Evolutionary conservation across 1,284 basidiomycete genomes (phyloP), one percentile per base, ranked within the genome.

Genomic region (Melampsora larici-populina): DNA sequence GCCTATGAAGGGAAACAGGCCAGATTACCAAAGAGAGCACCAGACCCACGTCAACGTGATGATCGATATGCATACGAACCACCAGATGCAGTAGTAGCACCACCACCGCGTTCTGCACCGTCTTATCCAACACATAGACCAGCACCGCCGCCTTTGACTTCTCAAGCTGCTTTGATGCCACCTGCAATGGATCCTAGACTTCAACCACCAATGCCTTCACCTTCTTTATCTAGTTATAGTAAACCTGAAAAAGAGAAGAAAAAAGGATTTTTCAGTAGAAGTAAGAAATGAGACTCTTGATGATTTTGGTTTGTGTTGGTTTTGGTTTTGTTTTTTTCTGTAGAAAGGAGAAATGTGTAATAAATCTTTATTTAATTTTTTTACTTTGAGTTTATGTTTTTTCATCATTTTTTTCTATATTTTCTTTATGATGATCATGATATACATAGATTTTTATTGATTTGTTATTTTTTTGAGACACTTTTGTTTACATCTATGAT

Each of bases 231-330:
- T 18, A 51, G 29, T 49, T 66, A 62, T n/a, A 49, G 63, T 24
- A 46, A 29, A 18, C 60, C 51, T 21, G 63, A 64, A 51, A 74
- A 74, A 24, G 71, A 74, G 9, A 74, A 74, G 71, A 74, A 74
- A 43, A 74, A 74, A 31, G 63, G 71, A 24, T 74, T 74, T 58
- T 74, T 74, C 29, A 48, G 71, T 8, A 65, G 71, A 62, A 74
- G 62, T 55, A 74, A 64, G 71, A 74, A 74, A 64, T 74, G 18
- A 74, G 36, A 49, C 21, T 11, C 15, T 29, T 24, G 29, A 46
- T 36, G 36, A 36, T 4, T 36, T 36, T 36, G 36, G 36, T 36
- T 36, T 46, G 9, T 13, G 43, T 15, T 46, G 3, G 43, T 13
- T 13, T 46, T 46, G 3, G 43, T 46, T 46, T 46, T 17, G 9